Percentiles rank a stretch among this genome's conserved stretches.
Conservation (phyloP, 495 filamentous ascomycete genomes). For the Tetracladium marchalianum region DNA sequence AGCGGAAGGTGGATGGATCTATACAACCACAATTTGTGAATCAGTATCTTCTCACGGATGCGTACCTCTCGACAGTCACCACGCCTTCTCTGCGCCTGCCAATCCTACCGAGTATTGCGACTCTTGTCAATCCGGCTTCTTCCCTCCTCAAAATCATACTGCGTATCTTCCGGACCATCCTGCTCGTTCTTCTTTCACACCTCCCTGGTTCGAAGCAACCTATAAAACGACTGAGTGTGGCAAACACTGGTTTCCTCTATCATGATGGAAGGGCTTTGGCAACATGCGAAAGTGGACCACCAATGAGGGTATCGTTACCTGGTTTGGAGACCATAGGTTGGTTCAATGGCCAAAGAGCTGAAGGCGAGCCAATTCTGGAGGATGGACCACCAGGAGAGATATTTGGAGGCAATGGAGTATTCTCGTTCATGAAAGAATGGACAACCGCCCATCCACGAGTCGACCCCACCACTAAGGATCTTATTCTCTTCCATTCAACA, state of each 20-base stretch:
- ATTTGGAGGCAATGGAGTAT: constrained; percentile 41
- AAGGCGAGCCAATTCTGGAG: constrained; percentile 30
- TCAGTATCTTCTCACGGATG: constrained; percentile 53
- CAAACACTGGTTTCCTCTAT: constrained; percentile 51
- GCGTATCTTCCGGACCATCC: constrained; percentile 37
- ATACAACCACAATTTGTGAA: constrained; percentile 52
- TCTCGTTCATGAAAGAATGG: constrained; percentile 54
- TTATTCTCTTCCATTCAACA: constrained; percentile 53
- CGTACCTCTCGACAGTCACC: constrained; percentile 40
- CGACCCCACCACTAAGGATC: constrained; percentile 47
- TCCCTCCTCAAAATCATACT: constrained; percentile 36
- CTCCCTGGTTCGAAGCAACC: constrained; percentile 39
- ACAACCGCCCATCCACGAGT: constrained; percentile 58
- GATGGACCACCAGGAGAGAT: constrained; percentile 9
- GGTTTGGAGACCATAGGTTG: constrained; percentile 53
- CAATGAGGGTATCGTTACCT: constrained; percentile 51
- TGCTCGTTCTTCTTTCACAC: constrained; percentile 42
- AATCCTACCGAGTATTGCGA: constrained; percentile 51
- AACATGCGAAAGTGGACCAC: constrained; percentile 57
- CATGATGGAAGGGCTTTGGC: constrained; percentile 57
- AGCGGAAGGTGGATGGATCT: constrained; percentile 18
- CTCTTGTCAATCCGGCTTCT: constrained; percentile 35
- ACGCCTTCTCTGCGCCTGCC: constrained; percentile 33
- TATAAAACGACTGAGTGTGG: constrained; percentile 53
- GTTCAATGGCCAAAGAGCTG: constrained; percentile 45